Evolutionary conservation across 2,329 filamentous ascomycete genomes (phyloP).

Genomic region (Clarireedia monteithiana): DNA sequence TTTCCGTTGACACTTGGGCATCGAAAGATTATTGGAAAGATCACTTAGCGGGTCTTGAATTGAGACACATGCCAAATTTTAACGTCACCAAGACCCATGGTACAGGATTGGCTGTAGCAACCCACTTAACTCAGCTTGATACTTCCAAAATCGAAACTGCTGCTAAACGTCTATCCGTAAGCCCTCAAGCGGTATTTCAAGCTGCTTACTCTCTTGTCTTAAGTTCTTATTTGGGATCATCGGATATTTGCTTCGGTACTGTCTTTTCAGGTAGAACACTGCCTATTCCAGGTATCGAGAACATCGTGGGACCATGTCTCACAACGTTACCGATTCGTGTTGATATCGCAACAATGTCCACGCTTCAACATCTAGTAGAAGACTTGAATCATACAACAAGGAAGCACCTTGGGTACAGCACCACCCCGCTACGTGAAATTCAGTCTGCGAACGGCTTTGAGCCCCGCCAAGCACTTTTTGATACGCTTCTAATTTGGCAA

Average conservation of each 20-base stretch:
- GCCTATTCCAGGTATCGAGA: conserved; percentile 62
- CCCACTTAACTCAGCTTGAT: conserved; percentile 28
- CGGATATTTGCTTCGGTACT: conserved; percentile 66
- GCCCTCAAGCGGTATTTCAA: conserved; percentile 69
- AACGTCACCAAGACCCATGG: conserved; percentile 31
- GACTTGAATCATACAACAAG: conserved; percentile 59
- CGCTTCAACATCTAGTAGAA: conserved; percentile 52
- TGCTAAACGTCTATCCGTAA: conserved; percentile 28
- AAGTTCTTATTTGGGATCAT: conserved; percentile 51
- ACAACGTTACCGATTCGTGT: conserved; percentile 66
- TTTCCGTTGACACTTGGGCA: conserved; percentile 29
- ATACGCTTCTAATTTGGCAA: conserved; percentile 78
- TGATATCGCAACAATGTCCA: conserved; percentile 43
- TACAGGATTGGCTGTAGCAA: conserved; percentile 23
- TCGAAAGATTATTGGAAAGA: conserved; percentile 63
- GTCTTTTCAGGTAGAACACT: conserved; percentile 77
- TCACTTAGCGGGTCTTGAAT: conserved; percentile 49
- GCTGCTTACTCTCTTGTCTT: conserved; percentile 61
- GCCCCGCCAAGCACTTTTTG: conserved; percentile 56
- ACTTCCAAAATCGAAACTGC: conserved; percentile 20
- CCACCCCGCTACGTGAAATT: conserved; percentile 61
- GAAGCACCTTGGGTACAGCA: conserved; percentile 54
- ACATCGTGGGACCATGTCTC: conserved; percentile 73
- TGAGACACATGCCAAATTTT: conserved; percentile 51
- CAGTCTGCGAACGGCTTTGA: conserved; percentile 49